Base-by-base conservation (phyloP, 495 filamentous ascomycete species). In the Podospora pseudopauciseta region DNA sequence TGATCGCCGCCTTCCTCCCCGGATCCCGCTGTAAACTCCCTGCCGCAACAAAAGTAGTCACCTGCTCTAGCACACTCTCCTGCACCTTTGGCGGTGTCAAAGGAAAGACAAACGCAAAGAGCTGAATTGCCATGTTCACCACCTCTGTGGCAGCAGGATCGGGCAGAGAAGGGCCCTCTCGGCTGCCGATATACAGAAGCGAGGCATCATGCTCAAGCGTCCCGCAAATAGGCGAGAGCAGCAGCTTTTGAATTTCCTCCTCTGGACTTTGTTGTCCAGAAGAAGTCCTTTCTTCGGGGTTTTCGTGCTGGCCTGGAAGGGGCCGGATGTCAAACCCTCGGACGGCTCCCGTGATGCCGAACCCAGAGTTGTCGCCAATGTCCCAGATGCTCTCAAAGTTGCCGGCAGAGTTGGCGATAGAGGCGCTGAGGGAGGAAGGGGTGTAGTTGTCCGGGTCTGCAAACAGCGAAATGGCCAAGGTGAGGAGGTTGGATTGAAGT, bases 321-420 rank as follows among this genome's bases (percentile, higher is more conserved):
- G 84, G 84, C 70, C 86, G 86, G 30, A 91, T 80, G 65, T 90
- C 86, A 75, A 95, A 92, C 2, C 92, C 91, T 28, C 88, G 82
- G 5, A 96, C 87, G 39, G 97, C 82, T 20, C 94, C 91, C 16
- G 92, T 95, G 19, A 98, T 88, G 1, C 95, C 95, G 79, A 96
- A 98, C 1, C 92, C 95, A 69, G 88, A 92, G 75, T 97, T 98
- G 75, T 99, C 95, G 16, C 89, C 92, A 54, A 96, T 85, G 65
- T 98, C 95, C 95, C 95, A 99, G 23, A 99, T 85, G 3, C 85
- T 91, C 68, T 99, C 95, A 73, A 98, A 97, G 32, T 87, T 90
- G 0, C 90, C 92, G 3, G 92, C 90, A n/a, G 94, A 91, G 68
- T 87, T 94, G 4, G 94, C 94, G 72, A 99, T 98, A 0, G 93